Percentiles rank a stretch among this genome's conserved stretches.
These are phyloP conservation scores for Aureobasidium musti DNA, from an alignment of 2,329 filamentous ascomycete species.

Conservation along the genomic window DNA sequence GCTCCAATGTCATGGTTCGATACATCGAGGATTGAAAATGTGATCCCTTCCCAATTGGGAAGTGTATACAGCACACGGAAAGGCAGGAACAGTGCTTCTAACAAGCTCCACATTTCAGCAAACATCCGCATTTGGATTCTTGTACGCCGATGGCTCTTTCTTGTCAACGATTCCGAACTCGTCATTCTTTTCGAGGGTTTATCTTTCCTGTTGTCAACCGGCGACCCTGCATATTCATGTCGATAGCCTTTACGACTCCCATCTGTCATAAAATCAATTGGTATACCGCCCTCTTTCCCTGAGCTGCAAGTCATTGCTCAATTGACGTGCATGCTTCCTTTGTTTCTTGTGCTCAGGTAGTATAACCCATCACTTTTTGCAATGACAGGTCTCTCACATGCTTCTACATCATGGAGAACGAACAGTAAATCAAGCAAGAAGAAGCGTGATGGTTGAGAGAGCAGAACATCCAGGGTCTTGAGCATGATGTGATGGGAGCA, in stretches of 20 bases:
- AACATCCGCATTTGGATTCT: background rate
- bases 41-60: conserved; percentile 5
- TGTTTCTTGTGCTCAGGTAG: background rate
- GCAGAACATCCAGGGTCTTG: background rate
- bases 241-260: conserved; percentile 1
- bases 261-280: background rate
- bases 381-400: conserved; percentile 20
- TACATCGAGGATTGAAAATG: background rate
- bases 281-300: background rate
- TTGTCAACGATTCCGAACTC: background rate
- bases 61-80: conserved; percentile 9
- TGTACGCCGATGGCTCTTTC: background rate
- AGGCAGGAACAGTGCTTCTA: background rate
- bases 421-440: conserved; percentile 10
- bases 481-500: background rate
- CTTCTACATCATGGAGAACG: background rate
- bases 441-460: conserved; percentile 8
- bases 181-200: background rate
- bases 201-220: background rate
- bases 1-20: background rate
- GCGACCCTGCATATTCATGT: conserved; percentile 16
- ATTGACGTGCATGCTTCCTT: conserved; percentile 5
- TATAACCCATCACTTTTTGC: conserved; percentile 3
- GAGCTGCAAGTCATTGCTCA: conserved; percentile 14
- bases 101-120: conserved; percentile 6